A percentile compares a stretch with the other conserved stretches of the same genome.
Conservation (phyloP, 2,329 filamentous ascomycete genomes). For the Colletotrichum noveboracense region DNA sequence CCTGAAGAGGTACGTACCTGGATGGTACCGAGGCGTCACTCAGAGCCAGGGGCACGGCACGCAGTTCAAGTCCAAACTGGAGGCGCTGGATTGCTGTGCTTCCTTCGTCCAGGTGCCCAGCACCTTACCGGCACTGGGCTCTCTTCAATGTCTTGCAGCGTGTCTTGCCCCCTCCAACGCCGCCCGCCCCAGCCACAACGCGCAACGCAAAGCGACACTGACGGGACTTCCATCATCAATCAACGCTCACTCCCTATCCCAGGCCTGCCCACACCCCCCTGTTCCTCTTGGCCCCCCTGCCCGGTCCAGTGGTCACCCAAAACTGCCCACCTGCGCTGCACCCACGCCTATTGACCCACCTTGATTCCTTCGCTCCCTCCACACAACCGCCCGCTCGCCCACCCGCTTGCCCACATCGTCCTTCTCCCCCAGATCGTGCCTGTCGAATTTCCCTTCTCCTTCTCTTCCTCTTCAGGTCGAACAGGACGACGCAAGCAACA, state of each 20-base stretch:
- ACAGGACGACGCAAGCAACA: conserved; percentile 6
- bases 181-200: neutral
- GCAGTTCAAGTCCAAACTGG: neutral
- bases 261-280: conserved; percentile 2
- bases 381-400: conserved; percentile 7
- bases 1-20: neutral
- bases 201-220: conserved; percentile 1
- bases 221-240: neutral
- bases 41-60: neutral
- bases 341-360: conserved; percentile 4
- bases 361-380: conserved; percentile 8
- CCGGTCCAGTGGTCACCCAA: neutral
- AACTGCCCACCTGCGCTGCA: conserved; percentile 10
- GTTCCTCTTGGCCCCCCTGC: conserved; percentile 10
- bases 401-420: conserved; percentile 17
- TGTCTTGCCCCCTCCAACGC: neutral
- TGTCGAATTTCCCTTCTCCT: conserved; percentile 10
- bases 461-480: conserved; percentile 5
- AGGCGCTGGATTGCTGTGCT: neutral
- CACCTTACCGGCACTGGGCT: neutral
- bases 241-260: neutral
- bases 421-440: conserved; percentile 18
- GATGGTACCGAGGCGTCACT: too few species aligned
- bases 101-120: neutral
- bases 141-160: neutral